Evolutionary conservation across 495 filamentous ascomycete species (phyloP).

Genomic region (Lentithecium fluviatile): DNA sequence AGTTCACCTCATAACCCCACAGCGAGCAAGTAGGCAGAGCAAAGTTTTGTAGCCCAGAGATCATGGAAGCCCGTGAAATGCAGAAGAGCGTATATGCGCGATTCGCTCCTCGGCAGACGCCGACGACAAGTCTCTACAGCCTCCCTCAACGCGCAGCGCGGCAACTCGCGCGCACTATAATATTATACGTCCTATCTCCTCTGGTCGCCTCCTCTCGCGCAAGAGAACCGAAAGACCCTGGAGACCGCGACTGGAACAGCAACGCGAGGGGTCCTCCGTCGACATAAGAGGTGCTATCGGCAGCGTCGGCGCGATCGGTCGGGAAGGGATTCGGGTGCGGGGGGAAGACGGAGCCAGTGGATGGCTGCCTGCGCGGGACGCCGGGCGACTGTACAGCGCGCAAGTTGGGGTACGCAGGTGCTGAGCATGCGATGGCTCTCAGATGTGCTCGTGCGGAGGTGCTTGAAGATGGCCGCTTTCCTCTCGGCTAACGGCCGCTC

Average conservation of each 20-base stretch:
- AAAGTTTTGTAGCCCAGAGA: not conserved
- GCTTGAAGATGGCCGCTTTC: too few relatives aligned
- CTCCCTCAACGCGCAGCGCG: not conserved
- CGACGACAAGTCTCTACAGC: not conserved
- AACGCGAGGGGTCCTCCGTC: not conserved
- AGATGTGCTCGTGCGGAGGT: too few relatives aligned
- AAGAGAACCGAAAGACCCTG: not conserved
- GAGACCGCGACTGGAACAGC: not conserved
- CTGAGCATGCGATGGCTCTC: too few relatives aligned
- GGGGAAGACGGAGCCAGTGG: not conserved
- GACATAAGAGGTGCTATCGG: not conserved
- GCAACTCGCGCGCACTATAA: too few relatives aligned
- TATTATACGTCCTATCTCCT: too few relatives aligned
- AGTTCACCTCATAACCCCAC: slow-evolving; percentile 3
- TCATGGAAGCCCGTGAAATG: not conserved
- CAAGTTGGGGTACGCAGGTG: too few relatives aligned
- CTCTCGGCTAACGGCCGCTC: too few relatives aligned
- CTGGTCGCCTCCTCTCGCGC: not conserved
- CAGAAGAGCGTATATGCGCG: not conserved
- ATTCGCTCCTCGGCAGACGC: not conserved
- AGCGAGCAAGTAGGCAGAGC: not conserved
- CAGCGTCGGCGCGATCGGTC: not conserved
- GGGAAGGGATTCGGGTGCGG: not conserved
- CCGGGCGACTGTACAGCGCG: too few relatives aligned
- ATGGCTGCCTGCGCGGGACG: not conserved